Percentiles rank a stretch among this genome's conserved stretches.
phyloP scores from a whole-genome alignment of 345 rosid species.

The Eucalyptus lansdowneana region DNA sequence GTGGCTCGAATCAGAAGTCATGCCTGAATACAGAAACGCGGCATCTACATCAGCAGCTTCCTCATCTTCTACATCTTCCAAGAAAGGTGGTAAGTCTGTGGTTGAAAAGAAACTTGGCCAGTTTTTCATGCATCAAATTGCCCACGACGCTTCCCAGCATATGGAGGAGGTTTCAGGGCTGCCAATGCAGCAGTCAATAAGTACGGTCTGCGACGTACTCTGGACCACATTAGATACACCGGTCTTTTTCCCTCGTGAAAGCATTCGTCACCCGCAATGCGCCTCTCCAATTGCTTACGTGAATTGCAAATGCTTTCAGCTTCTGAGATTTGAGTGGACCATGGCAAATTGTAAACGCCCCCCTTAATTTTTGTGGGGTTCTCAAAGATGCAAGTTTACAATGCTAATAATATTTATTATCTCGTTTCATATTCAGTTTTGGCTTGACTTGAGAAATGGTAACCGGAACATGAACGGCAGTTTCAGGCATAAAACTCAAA shows the following conservation, averaged over 20 bases:
- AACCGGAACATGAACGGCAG: background rate
- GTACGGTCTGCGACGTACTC: slow-evolving; percentile 61
- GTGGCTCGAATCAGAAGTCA: slow-evolving; percentile 97
- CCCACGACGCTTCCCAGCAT: slow-evolving; percentile 81
- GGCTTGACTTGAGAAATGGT: background rate
- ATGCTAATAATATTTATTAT: background rate
- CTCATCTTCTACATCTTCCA: slow-evolving; percentile 28
- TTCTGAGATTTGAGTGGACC: background rate
- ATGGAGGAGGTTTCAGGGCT: slow-evolving; percentile 73
- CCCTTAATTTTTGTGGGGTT: slow-evolving; percentile 11
- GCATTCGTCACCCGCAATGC: background rate
- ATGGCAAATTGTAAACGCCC: background rate
- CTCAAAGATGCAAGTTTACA: background rate
- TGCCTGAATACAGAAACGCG: slow-evolving; percentile 33
- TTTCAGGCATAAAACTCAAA: background rate
- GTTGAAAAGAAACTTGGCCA: slow-evolving; percentile 74
- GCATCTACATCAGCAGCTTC: slow-evolving; percentile 50
- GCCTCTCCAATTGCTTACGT: background rate
- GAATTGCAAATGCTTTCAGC: background rate
- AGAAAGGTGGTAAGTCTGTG: slow-evolving; percentile 63
- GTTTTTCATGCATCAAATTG: slow-evolving; percentile 82
- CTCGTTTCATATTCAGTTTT: background rate
- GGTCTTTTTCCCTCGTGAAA: slow-evolving; percentile 62
- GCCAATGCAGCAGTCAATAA: slow-evolving; percentile 76
- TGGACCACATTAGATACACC: slow-evolving; percentile 53